Conservation (phyloP, 306 rosid genomes). For the Mucuna pruriens region DNA sequence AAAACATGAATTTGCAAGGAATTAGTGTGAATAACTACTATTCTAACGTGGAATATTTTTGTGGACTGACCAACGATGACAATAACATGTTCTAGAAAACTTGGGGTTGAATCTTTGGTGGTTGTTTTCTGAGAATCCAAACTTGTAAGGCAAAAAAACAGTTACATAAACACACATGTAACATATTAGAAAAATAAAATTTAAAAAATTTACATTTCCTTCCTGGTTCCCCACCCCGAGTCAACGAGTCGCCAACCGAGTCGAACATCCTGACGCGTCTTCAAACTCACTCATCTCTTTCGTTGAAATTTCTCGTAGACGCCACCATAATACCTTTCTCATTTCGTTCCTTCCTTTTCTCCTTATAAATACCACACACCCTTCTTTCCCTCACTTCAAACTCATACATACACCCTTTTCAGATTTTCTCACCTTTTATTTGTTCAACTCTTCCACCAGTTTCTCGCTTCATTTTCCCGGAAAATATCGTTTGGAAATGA, state of each 20-base stretch:
- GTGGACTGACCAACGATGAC: neutral
- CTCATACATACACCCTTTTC: neutral
- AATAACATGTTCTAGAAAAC: slow-evolving; percentile 32
- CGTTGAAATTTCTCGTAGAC: slow-evolving; percentile 45
- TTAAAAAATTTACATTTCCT: no score
- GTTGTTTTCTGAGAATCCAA: slow-evolving; percentile 14
- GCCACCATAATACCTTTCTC: neutral
- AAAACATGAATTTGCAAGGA: neutral
- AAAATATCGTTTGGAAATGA: slow-evolving; percentile 41
- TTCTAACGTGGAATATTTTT: neutral
- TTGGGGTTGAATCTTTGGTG: neutral
- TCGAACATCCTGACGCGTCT: slow-evolving; percentile 36
- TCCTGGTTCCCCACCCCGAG: slow-evolving; percentile 15
- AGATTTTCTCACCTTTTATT: neutral
- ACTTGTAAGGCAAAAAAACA: slow-evolving; percentile 16
- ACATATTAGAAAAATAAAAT: neutral
- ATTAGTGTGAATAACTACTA: neutral
- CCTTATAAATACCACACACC: slow-evolving; percentile 36
- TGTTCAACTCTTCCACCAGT: neutral
- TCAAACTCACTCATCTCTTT: neutral
- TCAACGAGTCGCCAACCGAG: slow-evolving; percentile 48
- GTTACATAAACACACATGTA: neutral
- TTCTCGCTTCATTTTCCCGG: neutral
- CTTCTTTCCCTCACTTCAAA: neutral
- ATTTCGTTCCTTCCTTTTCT: neutral